These are phyloP conservation scores for Penicillium nordicum DNA, from an alignment of 2,329 filamentous ascomycete species.

Conservation along the genomic window DNA sequence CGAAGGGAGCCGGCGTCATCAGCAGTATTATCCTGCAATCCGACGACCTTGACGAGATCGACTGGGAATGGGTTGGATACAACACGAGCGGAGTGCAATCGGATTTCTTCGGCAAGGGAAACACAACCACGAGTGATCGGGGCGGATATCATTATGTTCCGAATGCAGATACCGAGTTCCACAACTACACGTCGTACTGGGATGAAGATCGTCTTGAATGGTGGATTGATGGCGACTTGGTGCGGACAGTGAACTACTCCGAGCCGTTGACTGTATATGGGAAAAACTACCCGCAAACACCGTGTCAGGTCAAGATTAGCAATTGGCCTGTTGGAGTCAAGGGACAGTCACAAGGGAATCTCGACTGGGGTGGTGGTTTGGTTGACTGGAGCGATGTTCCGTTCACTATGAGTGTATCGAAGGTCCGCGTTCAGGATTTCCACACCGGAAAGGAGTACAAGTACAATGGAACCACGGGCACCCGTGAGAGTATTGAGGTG, in stretches of 20 bases:
- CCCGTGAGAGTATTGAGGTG: conserved; percentile 63
- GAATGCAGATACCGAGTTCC: conserved; percentile 52
- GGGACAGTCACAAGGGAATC: conserved; percentile 43
- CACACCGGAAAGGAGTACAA: conserved; percentile 62
- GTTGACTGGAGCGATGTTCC: conserved; percentile 65
- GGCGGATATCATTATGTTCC: conserved; percentile 70
- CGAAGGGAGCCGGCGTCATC: conserved; percentile 71
- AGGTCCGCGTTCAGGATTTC: conserved; percentile 55
- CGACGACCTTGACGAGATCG: conserved; percentile 80
- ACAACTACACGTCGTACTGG: conserved; percentile 61
- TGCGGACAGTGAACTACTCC: conserved; percentile 60
- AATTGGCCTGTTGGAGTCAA: conserved; percentile 63
- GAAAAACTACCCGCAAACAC: conserved; percentile 65
- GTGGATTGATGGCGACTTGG: conserved; percentile 59
- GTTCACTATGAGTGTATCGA: conserved; percentile 70
- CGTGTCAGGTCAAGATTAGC: conserved; percentile 67
- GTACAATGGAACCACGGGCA: conserved; percentile 60
- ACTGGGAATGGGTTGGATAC: conserved; percentile 55
- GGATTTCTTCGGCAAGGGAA: conserved; percentile 94
- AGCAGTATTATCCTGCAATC: conserved; percentile 78
- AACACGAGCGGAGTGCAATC: conserved; percentile 56
- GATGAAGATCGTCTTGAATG: conserved; percentile 62
- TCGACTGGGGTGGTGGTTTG: conserved; percentile 65
- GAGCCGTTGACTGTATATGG: conserved; percentile 53
- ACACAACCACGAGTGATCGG: conserved; percentile 71